Evolutionary conservation across 495 filamentous ascomycete genomes (phyloP), one percentile per base, ranked within the genome.

Genomic region (Talaromyces borbonicus): DNA sequence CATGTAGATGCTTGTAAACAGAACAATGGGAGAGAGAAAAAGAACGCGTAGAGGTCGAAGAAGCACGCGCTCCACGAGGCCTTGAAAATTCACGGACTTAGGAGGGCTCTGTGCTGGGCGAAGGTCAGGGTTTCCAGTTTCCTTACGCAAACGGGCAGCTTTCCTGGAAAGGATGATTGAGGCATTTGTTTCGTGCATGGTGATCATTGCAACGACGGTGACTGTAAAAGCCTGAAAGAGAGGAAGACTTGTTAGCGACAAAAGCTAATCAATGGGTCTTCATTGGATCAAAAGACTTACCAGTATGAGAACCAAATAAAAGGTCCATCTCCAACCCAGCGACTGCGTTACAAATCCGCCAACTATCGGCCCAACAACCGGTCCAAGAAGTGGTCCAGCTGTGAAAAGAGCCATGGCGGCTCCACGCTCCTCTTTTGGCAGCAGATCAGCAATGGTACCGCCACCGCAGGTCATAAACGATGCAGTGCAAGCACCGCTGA

Each of bases 161-260:
- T 64, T 61, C 14, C 54, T 46, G 49, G 68, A 59, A 5, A 83
- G 64, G 23, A 82, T 59, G 14, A 51, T 47, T 12, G 56, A 57
- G 8, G 55, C 49, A 47, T 82, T 82, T 0, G 78, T 77, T 56
- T 81, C 78, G 38, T 68, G 69, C 2, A 84, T 62, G 43, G 70
- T 72, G 43, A 78, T 66, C 1, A 81, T 36, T 3, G 77, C 77
- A 0, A 67, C 53, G 16, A 64, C 19, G 43, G 79, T 77, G 41
- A 82, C 69, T 6, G 68, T 37, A 6, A 52, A 67, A 46, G 31
- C 44, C 18, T 72, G 72, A n/a, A n/a, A n/a, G n/a, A n/a, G 3
- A 69, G 65, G 15, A 37, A 18, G 16, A 37, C n/a, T 58, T 1
- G 74, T 72, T 33, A 22, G 25, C n/a, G n/a, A n/a, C n/a, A n/a